Base-by-base conservation (phyloP, 257 asterid species). In the Solanum boliviense region DNA sequence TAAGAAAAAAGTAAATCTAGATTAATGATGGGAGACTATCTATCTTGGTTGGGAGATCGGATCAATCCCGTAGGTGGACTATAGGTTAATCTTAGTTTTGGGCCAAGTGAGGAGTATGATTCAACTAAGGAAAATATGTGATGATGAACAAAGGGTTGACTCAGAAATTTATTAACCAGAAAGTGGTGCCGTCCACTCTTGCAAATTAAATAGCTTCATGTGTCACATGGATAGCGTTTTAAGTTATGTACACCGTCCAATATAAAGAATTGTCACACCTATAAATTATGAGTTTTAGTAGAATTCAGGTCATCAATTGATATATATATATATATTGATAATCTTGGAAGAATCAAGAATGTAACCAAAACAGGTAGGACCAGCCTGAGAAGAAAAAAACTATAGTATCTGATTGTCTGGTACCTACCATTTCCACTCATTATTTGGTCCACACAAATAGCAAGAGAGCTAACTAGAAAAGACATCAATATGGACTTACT, bases 331-430 rank as follows among this genome's bases (percentile, higher is more conserved):
- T 31, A 31, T 31, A 31, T 31, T 74, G 25, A 21, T 36, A 36
- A 11, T 75, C 20, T 36, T 75, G 83, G 31, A 38, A 72, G n/a
- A 72, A 35, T 2, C 16, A 72, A 72, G 27, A 72, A 36, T 75
- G 46, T 31, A 93, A 93, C 86, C 89, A 89, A 90, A 91, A 90
- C 91, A 70, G 20, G 91, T 75, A 75, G 56, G 56, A 74, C 83
- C 83, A 27, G 9, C 13, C 13, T 20, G n/a, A 2, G 82, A 35
- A 35, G 82, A 74, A 34, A 72, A 18, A 72, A 38, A 12, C 31
- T 20, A 44, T 12, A 44, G 52, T 12, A 35, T 74, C 29, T n/a
- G 27, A 10, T 11, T 62, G 71, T 62, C 71, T n/a, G 71, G 71
- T 73, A 20, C 76, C 81, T 34, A 20, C 46, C 46, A 38, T 38